phyloP scores from a whole-genome alignment of 345 rosid genomes.

The Kernera saxatilis region DNA sequence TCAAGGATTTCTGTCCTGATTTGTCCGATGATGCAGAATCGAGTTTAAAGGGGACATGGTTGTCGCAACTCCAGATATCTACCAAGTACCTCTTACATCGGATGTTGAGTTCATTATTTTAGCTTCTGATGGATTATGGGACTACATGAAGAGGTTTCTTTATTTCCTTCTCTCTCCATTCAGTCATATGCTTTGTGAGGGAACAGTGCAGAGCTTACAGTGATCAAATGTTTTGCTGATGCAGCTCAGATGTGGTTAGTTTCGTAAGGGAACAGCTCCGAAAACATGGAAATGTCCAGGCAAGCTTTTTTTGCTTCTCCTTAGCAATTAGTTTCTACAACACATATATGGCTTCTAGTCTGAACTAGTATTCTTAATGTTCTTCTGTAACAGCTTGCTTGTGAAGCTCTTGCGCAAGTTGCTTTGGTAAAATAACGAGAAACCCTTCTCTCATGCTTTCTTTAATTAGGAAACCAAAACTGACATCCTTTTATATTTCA shows the following conservation, averaged over 20 bases:
- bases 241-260: conserved; percentile 67
- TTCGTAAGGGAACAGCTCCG: conserved; percentile 79
- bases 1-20: background rate
- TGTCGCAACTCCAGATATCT: conserved; percentile 69
- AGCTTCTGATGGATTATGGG: conserved; percentile 97
- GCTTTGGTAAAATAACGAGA: conserved; percentile 55
- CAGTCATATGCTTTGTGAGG: background rate
- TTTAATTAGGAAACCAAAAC: background rate
- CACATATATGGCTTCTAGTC: background rate
- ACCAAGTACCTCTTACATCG: conserved; percentile 56
- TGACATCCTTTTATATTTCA: conserved; percentile 24
- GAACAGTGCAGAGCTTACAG: background rate
- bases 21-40: conserved; percentile 38
- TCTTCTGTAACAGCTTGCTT: conserved; percentile 59
- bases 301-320: conserved; percentile 10
- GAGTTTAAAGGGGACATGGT: conserved; percentile 69
- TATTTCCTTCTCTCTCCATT: background rate
- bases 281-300: conserved; percentile 94
- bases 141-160: conserved; percentile 73
- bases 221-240: conserved; percentile 16
- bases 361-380: background rate
- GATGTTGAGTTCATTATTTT: conserved; percentile 76
- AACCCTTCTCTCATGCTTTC: background rate
- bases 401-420: conserved; percentile 72
- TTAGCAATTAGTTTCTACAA: background rate